A percentile compares a stretch with the other conserved stretches of the same genome.
These are phyloP conservation scores for Exophiala xenobiotica DNA, from an alignment of 2,329 filamentous ascomycete species.

Conservation along the genomic window DNA sequence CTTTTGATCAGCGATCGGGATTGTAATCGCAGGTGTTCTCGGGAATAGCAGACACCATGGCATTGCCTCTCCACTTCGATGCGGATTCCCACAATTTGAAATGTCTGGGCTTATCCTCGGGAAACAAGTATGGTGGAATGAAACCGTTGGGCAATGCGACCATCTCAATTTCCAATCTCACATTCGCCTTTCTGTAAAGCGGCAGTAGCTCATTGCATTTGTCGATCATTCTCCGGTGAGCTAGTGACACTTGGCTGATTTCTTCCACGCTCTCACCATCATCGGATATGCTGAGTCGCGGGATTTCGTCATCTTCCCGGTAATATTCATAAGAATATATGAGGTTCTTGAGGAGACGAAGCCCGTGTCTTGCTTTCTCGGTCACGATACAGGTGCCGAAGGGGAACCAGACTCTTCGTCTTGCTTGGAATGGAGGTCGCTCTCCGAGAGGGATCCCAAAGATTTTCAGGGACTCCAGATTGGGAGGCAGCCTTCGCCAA, in stretches of 20 bases:
- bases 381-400: constrained; percentile 25
- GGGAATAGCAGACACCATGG: not conserved
- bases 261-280: constrained; percentile 19
- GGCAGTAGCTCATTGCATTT: constrained; percentile 25
- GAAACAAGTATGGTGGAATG: constrained; percentile 31
- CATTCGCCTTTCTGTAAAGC: constrained; percentile 19
- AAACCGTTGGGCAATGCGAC: constrained; percentile 28
- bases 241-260: constrained; percentile 19
- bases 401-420: constrained; percentile 23
- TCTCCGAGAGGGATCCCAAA: constrained; percentile 28
- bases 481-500: constrained; percentile 28
- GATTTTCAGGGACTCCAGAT: constrained; percentile 28
- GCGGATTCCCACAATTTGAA: constrained; percentile 25
- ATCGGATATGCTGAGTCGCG: constrained; percentile 15
- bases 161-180: constrained; percentile 25
- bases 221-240: constrained; percentile 21
- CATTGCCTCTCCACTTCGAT: constrained; percentile 2
- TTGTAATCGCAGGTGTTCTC: not conserved
- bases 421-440: constrained; percentile 23
- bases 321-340: constrained; percentile 30
- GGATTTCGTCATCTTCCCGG: constrained; percentile 21
- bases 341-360: constrained; percentile 24
- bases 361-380: constrained; percentile 28
- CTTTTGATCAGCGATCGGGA: not conserved
- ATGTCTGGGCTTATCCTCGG: constrained; percentile 26